These are phyloP conservation scores for Kodamaea derodonti DNA, from an alignment of 1,139 yeast species.

Conservation along the genomic window DNA sequence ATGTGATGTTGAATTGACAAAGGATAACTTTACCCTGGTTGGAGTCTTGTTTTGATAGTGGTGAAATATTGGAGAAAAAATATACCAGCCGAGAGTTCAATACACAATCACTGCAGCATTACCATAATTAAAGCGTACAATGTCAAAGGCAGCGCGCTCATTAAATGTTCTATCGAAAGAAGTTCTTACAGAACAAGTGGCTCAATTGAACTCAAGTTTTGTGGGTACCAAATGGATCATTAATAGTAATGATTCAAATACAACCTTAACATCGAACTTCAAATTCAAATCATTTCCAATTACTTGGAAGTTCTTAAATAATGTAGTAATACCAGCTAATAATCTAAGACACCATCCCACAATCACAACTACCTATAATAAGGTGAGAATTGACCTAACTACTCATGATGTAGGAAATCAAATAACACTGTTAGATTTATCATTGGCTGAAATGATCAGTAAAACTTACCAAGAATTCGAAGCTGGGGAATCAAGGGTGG, in stretches of 20 bases:
- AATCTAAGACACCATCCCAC: constrained; percentile 71
- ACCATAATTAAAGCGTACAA: too few species aligned
- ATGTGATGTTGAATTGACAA: too few species aligned
- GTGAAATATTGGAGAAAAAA: too few species aligned
- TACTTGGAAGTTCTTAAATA: constrained; percentile 64
- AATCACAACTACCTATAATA: constrained; percentile 58
- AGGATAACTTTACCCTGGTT: too few species aligned
- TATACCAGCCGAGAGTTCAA: too few species aligned
- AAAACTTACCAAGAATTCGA: constrained; percentile 10
- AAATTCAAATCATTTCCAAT: constrained; percentile 49
- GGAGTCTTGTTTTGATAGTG: too few species aligned
- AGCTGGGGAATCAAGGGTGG: not conserved
- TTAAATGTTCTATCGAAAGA: constrained; percentile 7
- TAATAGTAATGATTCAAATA: not conserved
- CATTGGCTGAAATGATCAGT: constrained; percentile 54
- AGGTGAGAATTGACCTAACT: constrained; percentile 52
- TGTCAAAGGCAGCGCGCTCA: too few species aligned
- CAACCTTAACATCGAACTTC: constrained; percentile 15
- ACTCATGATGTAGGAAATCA: constrained; percentile 65
- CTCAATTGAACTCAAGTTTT: constrained; percentile 8
- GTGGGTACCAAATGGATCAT: constrained; percentile 7
- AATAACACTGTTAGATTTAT: constrained; percentile 55
- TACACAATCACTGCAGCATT: too few species aligned
- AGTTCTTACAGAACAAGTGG: constrained; percentile 11
- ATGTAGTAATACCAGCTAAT: constrained; percentile 60